These are phyloP conservation scores for Borovskyia barvae DNA, from an alignment of 208 protist genomes.

Conservation along the genomic window DNA sequence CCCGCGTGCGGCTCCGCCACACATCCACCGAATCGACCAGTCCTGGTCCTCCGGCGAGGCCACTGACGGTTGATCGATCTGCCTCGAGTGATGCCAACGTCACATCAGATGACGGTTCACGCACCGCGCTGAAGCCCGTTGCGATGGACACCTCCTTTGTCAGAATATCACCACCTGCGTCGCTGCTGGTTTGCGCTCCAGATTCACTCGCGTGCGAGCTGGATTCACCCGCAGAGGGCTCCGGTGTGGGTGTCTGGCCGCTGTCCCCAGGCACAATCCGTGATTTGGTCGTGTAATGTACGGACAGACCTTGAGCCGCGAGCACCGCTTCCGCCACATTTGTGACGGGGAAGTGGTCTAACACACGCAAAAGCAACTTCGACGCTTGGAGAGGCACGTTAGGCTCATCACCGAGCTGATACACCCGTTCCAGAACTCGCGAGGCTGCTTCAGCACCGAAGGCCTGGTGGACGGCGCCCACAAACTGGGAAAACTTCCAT, in stretches of 20 bases:
- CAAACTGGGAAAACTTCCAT: constrained; percentile 86
- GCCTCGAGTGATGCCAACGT: constrained; percentile 27
- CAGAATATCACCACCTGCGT: not conserved
- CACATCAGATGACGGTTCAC: not conserved
- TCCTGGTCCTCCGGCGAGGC: constrained; percentile 51
- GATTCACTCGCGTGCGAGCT: no score
- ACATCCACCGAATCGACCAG: constrained; percentile 42
- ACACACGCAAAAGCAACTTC: constrained; percentile 38
- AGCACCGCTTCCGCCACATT: constrained; percentile 74
- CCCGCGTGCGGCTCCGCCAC: constrained; percentile 52
- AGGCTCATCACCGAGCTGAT: constrained; percentile 24
- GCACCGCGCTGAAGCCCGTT: constrained; percentile 15
- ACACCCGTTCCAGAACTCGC: constrained; percentile 39
- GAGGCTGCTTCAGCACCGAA: constrained; percentile 27
- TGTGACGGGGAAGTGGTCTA: constrained; percentile 51
- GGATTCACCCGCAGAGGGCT: no score
- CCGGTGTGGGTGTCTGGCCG: no score
- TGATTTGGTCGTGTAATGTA: constrained; percentile 61
- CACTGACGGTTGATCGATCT: not conserved
- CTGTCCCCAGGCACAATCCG: constrained; percentile 20
- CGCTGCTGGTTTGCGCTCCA: not conserved
- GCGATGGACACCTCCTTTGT: constrained; percentile 11
- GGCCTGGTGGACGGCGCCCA: constrained; percentile 60
- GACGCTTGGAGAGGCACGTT: constrained; percentile 39
- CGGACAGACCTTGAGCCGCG: constrained; percentile 66